phyloP scores from a whole-genome alignment of 2,329 filamentous ascomycete species.

The Fusarium sp. region DNA sequence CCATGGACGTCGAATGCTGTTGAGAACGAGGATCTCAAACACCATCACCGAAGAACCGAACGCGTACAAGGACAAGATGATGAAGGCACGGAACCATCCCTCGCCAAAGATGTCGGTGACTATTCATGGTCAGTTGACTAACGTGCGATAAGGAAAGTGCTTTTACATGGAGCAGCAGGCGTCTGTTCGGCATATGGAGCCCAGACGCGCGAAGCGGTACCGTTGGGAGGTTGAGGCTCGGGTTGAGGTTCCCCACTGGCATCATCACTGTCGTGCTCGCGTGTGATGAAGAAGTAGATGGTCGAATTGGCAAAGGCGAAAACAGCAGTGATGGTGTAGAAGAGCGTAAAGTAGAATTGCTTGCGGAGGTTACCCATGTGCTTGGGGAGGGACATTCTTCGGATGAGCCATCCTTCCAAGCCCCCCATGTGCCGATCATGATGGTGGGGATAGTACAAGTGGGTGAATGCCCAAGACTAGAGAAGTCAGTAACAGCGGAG shows the following conservation, averaged over 20 bases:
- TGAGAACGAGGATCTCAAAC: constrained; percentile 58
- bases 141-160: constrained; percentile 6
- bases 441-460: constrained; percentile 57
- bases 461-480: constrained; percentile 63
- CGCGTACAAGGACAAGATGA: constrained; percentile 57
- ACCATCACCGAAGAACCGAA: constrained; percentile 55
- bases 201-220: constrained; percentile 12
- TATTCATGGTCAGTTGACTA: constrained; percentile 40
- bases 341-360: constrained; percentile 60
- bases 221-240: constrained; percentile 7
- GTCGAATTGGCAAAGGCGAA: constrained; percentile 60
- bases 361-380: constrained; percentile 53
- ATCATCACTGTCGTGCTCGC: constrained; percentile 41
- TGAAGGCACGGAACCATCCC: constrained; percentile 58
- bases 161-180: constrained; percentile 40
- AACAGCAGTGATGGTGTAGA: constrained; percentile 57
- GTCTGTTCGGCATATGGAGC: neutral
- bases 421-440: constrained; percentile 47
- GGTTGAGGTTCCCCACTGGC: constrained; percentile 6
- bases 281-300: constrained; percentile 59
- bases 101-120: constrained; percentile 59
- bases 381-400: constrained; percentile 56
- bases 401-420: constrained; percentile 50
- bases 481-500: neutral
- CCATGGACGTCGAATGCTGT: constrained; percentile 62